Evolutionary conservation across 768 basidiomycete genomes (phyloP).

Genomic region (Chiua virens): DNA sequence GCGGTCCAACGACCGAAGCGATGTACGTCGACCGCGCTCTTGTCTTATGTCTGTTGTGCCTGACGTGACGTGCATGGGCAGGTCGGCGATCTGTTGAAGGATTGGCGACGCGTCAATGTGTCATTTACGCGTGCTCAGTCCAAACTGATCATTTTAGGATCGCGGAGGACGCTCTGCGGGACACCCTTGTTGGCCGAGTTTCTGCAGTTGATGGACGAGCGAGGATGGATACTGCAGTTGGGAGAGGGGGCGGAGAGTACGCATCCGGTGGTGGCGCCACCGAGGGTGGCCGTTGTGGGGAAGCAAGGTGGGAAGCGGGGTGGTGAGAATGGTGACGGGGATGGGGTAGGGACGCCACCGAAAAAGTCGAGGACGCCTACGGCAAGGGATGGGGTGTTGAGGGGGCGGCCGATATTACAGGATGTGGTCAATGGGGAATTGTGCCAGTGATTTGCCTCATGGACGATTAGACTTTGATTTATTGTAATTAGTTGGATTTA

Average conservation of each 20-base stretch:
- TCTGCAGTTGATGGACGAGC: constrained; percentile 70
- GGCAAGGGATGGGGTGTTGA: constrained; percentile 46
- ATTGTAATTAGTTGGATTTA: too few species aligned
- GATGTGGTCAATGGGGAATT: constrained; percentile 53
- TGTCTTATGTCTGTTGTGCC: background rate
- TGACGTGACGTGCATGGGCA: constrained; percentile 26
- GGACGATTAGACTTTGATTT: too few species aligned
- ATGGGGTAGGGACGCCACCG: constrained; percentile 16
- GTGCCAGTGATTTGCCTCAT: background rate
- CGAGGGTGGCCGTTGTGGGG: constrained; percentile 3
- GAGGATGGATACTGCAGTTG: constrained; percentile 69
- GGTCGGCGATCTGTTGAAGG: constrained; percentile 91
- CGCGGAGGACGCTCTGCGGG: constrained; percentile 67
- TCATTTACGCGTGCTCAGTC: constrained; percentile 90
- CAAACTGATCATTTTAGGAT: constrained; percentile 91
- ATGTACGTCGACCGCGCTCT: constrained; percentile 46
- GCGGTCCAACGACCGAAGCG: constrained; percentile 75
- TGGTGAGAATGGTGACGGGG: constrained; percentile 2
- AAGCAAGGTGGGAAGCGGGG: constrained; percentile 17
- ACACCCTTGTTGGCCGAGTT: constrained; percentile 70
- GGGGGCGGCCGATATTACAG: constrained; percentile 56
- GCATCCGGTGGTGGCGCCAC: constrained; percentile 41
- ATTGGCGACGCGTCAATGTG: constrained; percentile 97
- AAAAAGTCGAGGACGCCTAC: constrained; percentile 38
- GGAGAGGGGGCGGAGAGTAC: constrained; percentile 50